Conservation (phyloP, 1,284 basidiomycete genomes). For the Apiotrichum veenhuisii region DNA sequence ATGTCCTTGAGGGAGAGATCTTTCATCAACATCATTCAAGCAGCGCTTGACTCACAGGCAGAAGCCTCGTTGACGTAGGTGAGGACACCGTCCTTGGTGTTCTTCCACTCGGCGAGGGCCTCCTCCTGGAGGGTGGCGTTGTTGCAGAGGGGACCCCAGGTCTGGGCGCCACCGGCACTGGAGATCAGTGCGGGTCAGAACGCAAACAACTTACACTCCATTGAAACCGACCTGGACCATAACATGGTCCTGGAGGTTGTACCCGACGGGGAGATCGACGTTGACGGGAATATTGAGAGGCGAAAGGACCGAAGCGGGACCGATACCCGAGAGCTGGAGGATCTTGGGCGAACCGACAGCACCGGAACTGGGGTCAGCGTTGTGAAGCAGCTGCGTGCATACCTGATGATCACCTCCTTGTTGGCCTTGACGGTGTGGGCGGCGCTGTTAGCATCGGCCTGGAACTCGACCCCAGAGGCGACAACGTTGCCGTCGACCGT, state of each 20-base stretch:
- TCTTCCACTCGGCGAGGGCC: constrained; percentile 31
- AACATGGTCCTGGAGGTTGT: constrained; percentile 33
- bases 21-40: constrained; percentile 47
- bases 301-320: constrained; percentile 9
- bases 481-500: constrained; percentile 51
- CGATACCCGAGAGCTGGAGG: constrained; percentile 21
- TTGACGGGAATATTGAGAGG: constrained; percentile 17
- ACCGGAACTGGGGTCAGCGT: neutral
- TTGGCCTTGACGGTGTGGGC: constrained; percentile 7
- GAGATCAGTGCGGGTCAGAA: constrained; percentile 16
- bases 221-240: constrained; percentile 36
- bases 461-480: constrained; percentile 61
- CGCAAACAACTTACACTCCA: constrained; percentile 12
- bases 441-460: constrained; percentile 41
- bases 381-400: neutral
- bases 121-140: constrained; percentile 26
- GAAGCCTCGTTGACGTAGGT: constrained; percentile 50
- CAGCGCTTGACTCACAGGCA: constrained; percentile 39
- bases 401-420: constrained; percentile 13
- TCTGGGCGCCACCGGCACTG: constrained; percentile 17
- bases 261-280: constrained; percentile 25
- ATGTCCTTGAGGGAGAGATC: constrained; percentile 43
- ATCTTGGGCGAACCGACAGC: constrained; percentile 14
- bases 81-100: constrained; percentile 36
- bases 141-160: constrained; percentile 39